Percentiles rank a stretch among this genome's conserved stretches.
phyloP scores from a whole-genome alignment of 2,329 filamentous ascomycete species.

The Didymella sp. region DNA sequence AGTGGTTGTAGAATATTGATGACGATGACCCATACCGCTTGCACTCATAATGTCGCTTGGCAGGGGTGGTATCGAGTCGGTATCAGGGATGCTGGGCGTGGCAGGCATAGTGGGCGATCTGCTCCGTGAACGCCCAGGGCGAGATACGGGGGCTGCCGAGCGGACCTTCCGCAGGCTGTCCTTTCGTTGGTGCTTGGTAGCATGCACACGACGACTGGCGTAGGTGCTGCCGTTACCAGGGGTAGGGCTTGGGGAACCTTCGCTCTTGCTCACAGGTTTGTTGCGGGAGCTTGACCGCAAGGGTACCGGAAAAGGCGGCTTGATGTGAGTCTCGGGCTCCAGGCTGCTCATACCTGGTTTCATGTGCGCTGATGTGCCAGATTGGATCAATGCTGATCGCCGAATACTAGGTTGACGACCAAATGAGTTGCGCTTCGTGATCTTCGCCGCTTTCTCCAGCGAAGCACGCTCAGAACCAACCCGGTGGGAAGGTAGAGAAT shows the following conservation, averaged over 20 bases:
- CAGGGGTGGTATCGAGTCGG: slow-evolving; percentile 73
- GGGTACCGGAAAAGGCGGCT: slow-evolving; percentile 91
- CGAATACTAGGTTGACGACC: slow-evolving; percentile 68
- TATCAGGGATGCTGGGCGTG: slow-evolving; percentile 72
- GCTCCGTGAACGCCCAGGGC: slow-evolving; percentile 54
- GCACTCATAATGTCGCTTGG: slow-evolving; percentile 72
- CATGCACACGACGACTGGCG: slow-evolving; percentile 51
- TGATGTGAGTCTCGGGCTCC: slow-evolving; percentile 51
- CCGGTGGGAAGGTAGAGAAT: slow-evolving; percentile 35
- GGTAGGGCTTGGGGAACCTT: slow-evolving; percentile 80
- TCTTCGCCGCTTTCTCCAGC: slow-evolving; percentile 46
- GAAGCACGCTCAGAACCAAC: slow-evolving; percentile 39
- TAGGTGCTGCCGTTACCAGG: slow-evolving; percentile 55
- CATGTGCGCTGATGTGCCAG: slow-evolving; percentile 73
- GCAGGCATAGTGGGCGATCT: slow-evolving; percentile 68
- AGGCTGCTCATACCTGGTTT: slow-evolving; percentile 70
- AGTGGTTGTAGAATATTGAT: slow-evolving; percentile 68
- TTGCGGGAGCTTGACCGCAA: slow-evolving; percentile 85
- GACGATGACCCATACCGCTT: slow-evolving; percentile 54
- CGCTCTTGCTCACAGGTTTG: slow-evolving; percentile 71
- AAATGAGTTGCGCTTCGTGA: slow-evolving; percentile 45
- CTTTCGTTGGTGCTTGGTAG: slow-evolving; percentile 56
- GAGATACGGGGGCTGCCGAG: slow-evolving; percentile 76
- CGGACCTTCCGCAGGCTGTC: slow-evolving; percentile 79
- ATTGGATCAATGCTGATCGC: slow-evolving; percentile 80